Conservation (phyloP, 371 early-diverging fungal genomes). For the Mortierella sp. region DNA sequence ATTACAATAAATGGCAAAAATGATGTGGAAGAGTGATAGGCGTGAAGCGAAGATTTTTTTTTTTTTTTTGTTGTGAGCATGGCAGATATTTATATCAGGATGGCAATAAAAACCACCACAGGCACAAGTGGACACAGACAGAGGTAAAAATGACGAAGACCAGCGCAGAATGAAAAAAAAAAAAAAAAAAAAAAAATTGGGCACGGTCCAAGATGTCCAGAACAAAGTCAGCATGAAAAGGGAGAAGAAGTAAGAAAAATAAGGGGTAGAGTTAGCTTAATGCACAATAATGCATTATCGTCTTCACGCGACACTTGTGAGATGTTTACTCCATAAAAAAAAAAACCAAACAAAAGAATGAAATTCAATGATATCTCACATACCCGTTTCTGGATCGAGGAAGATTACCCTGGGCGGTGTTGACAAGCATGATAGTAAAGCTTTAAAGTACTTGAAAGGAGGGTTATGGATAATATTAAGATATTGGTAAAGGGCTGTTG, state of each 20-base stretch:
- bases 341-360: too few species aligned
- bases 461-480: not conserved
- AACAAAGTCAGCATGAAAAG: not conserved
- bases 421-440: slow-evolving; percentile 27
- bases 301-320: slow-evolving; percentile 1
- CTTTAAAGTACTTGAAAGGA: not conserved
- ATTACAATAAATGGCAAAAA: not conserved
- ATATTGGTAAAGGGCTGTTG: too few species aligned
- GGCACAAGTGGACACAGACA: slow-evolving; percentile 1
- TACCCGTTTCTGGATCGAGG: slow-evolving; percentile 41
- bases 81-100: not conserved
- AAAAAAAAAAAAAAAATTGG: not conserved
- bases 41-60: not conserved
- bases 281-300: slow-evolving; percentile 9
- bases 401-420: slow-evolving; percentile 28
- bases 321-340: too few species aligned
- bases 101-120: not conserved
- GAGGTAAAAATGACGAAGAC: slow-evolving; percentile 1
- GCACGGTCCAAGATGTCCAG: not conserved
- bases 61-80: not conserved
- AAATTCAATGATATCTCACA: not conserved
- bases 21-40: not conserved
- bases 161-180: not conserved
- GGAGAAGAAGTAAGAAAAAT: not conserved
- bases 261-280: slow-evolving; percentile 12